These are phyloP conservation scores for Aeminium ludgeri DNA, from an alignment of 495 filamentous ascomycete species.

Conservation along the genomic window DNA sequence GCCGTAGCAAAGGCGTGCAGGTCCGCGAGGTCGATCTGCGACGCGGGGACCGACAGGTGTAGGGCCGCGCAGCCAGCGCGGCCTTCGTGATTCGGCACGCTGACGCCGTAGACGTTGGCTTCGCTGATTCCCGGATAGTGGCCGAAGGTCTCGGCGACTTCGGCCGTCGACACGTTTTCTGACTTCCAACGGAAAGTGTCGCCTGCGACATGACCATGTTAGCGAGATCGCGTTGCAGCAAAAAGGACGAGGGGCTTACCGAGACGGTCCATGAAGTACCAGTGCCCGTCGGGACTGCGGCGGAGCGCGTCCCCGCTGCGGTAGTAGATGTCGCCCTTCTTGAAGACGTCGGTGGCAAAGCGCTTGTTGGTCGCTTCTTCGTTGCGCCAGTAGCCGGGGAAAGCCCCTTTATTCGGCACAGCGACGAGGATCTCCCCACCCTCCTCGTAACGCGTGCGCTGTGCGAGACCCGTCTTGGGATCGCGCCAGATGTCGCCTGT, in stretches of 20 bases:
- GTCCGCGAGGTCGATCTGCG: constrained; percentile 19
- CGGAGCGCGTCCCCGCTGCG: constrained; percentile 70
- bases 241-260: constrained; percentile 21
- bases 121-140: constrained; percentile 19
- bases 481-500: constrained; percentile 26
- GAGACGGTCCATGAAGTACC: constrained; percentile 63
- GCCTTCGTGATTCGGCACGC: constrained; percentile 25
- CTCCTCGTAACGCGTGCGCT: constrained; percentile 39
- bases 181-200: constrained; percentile 42
- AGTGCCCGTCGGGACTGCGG: constrained; percentile 51
- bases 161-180: constrained; percentile 41
- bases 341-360: constrained; percentile 60
- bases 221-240: not conserved
- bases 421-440: constrained; percentile 55
- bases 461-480: constrained; percentile 16
- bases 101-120: constrained; percentile 25
- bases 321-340: constrained; percentile 74
- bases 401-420: constrained; percentile 42
- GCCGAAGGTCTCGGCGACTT: constrained; percentile 23
- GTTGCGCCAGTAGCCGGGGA: constrained; percentile 83
- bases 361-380: constrained; percentile 55
- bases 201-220: constrained; percentile 19
- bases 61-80: constrained; percentile 26
- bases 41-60: constrained; percentile 40
- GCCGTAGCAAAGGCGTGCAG: constrained; percentile 29